Evolutionary conservation across 768 basidiomycete genomes (phyloP).

Genomic region (Amanita rimosa): DNA sequence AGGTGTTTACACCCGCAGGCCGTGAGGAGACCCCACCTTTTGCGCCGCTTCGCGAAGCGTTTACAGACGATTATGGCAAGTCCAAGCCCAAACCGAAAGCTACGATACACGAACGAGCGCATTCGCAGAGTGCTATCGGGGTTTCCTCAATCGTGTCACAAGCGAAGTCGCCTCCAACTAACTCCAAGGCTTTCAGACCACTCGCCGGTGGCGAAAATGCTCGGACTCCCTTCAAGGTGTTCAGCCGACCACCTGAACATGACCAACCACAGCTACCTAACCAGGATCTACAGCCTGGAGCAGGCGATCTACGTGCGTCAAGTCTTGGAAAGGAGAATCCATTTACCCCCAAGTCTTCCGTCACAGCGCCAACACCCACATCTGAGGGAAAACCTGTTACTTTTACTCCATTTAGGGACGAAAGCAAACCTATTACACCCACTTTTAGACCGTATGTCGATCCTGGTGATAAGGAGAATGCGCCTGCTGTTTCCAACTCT

Average conservation of each 20-base stretch:
- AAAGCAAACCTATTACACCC: conserved; percentile 8
- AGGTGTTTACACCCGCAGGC: conserved; percentile 54
- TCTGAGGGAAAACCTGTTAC: conserved; percentile 17
- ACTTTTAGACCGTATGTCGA: conserved; percentile 21
- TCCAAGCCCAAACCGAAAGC: conserved; percentile 23
- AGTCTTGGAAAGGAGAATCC: conserved; percentile 17
- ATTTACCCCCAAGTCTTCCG: conserved; percentile 36
- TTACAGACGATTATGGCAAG: conserved; percentile 33
- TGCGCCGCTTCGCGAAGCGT: conserved; percentile 31
- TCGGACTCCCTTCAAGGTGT: conserved; percentile 53
- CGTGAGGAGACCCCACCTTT: conserved; percentile 22
- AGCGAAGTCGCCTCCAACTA: conserved; percentile 10
- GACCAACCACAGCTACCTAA: conserved; percentile 5
- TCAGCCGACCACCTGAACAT: conserved; percentile 58
- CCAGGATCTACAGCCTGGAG: conserved; percentile 12
- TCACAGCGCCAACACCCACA: conserved; percentile 27
- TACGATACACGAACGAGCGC: conserved; percentile 30
- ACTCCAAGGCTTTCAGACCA: conserved; percentile 21
- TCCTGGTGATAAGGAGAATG: conserved; percentile 12
- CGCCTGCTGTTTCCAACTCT: conserved; percentile 12
- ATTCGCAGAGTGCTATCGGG: conserved; percentile 25
- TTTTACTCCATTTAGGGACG: conserved; percentile 26
- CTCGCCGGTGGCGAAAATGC: conserved; percentile 29
- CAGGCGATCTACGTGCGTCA: neutral
- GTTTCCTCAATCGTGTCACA: conserved; percentile 11